Percentiles rank a stretch among this genome's conserved stretches.
These are phyloP conservation scores for Hanseniaspora thailandica DNA, from an alignment of 805 yeast species.

Conservation along the genomic window DNA sequence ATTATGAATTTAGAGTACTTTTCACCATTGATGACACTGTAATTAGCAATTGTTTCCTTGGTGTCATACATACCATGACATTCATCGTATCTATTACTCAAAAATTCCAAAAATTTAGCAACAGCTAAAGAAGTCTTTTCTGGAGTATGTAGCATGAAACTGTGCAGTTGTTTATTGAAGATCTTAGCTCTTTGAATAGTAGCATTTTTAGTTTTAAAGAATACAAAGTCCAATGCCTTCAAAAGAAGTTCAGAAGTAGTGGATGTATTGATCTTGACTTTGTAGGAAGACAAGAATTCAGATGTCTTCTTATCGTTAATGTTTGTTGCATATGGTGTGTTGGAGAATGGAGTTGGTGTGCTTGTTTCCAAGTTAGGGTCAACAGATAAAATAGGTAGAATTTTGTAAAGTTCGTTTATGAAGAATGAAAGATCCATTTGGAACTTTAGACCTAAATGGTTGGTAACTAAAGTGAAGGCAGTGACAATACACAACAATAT, in stretches of 20 bases:
- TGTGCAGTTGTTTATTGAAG: constrained; percentile 68
- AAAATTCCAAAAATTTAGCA: constrained; percentile 64
- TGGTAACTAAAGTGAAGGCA: constrained; percentile 73
- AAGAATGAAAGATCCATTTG: constrained; percentile 74
- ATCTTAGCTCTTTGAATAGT: constrained; percentile 59
- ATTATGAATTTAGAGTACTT: constrained; percentile 34
- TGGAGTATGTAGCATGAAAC: constrained; percentile 60
- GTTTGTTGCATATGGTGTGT: constrained; percentile 51
- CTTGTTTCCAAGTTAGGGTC: constrained; percentile 65
- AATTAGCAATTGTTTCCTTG: constrained; percentile 79
- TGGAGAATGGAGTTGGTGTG: constrained; percentile 39
- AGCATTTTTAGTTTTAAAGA: constrained; percentile 63
- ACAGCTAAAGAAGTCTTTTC: constrained; percentile 76
- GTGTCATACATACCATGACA: constrained; percentile 69
- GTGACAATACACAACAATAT: constrained; percentile 74
- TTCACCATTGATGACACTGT: constrained; percentile 54
- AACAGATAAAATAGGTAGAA: constrained; percentile 55
- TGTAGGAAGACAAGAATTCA: constrained; percentile 22
- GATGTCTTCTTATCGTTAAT: constrained; percentile 15
- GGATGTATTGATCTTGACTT: constrained; percentile 72
- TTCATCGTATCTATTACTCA: constrained; percentile 59
- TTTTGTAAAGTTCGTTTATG: constrained; percentile 58
- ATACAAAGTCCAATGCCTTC: constrained; percentile 65
- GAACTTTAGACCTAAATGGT: constrained; percentile 59
- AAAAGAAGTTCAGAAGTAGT: constrained; percentile 79